Conservation (phyloP, 148 eudicot species). For the Silene conica region DNA sequence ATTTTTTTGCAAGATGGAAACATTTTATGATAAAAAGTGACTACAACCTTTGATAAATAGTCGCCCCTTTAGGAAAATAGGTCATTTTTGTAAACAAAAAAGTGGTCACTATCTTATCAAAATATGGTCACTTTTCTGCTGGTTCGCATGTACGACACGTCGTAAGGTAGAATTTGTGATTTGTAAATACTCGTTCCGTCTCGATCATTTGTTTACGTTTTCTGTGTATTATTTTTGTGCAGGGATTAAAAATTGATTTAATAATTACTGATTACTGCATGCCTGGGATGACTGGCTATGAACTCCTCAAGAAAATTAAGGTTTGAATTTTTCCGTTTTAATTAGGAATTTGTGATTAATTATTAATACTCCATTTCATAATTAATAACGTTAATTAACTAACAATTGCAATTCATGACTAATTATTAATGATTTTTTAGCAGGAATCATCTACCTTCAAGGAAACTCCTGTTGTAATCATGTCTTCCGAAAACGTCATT, state of each 20-base stretch:
- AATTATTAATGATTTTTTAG: neutral
- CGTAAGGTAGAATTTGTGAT: too few species aligned
- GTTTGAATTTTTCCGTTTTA: slow-evolving; percentile 24
- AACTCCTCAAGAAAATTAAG: slow-evolving; percentile 79
- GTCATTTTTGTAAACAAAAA: too few species aligned
- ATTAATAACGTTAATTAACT: neutral
- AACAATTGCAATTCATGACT: neutral
- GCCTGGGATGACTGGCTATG: slow-evolving; percentile 97
- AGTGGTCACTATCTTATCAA: too few species aligned
- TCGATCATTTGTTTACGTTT: neutral
- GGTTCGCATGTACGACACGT: too few species aligned
- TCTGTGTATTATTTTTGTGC: neutral
- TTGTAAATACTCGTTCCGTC: neutral
- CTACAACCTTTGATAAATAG: too few species aligned
- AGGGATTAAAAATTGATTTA: slow-evolving; percentile 79
- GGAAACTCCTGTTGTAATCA: slow-evolving; percentile 40
- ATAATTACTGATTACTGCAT: slow-evolving; percentile 89
- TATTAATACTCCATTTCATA: neutral
- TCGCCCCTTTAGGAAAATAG: too few species aligned
- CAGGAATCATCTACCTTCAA: slow-evolving; percentile 41
- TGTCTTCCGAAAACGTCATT: slow-evolving; percentile 39
- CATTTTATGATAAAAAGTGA: too few species aligned
- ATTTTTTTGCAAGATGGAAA: too few species aligned
- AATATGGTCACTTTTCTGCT: too few species aligned
- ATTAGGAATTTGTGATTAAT: too few species aligned